phyloP scores from a whole-genome alignment of 1,284 basidiomycete genomes.

The Rhizoctonia solani region DNA sequence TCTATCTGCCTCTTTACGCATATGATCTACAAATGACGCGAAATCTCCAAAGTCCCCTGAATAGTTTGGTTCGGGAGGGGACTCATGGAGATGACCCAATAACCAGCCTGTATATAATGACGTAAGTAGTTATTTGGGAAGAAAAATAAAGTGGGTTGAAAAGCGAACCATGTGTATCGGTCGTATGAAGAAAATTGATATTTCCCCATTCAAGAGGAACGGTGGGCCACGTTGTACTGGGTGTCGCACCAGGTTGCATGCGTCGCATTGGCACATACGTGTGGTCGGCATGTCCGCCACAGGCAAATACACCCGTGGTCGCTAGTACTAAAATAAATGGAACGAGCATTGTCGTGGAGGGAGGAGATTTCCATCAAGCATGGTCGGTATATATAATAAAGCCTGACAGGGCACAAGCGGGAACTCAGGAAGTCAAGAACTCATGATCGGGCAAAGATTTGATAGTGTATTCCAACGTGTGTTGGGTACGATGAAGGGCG shows the following conservation, averaged over 20 bases:
- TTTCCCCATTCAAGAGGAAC: conserved; percentile 71
- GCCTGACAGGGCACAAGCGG: too few relatives aligned
- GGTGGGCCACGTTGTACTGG: conserved; percentile 34
- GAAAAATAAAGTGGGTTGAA: not conserved
- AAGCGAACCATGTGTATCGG: conserved; percentile 66
- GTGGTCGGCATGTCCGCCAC: conserved; percentile 8
- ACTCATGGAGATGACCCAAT: conserved; percentile 69
- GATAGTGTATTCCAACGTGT: too few relatives aligned
- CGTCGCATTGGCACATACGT: too few relatives aligned
- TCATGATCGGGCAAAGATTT: too few relatives aligned
- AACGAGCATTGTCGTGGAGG: not conserved
- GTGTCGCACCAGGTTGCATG: conserved; percentile 33
- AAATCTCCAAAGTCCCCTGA: conserved; percentile 81
- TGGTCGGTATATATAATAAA: too few relatives aligned
- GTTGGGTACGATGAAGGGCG: too few relatives aligned
- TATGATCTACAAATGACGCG: conserved; percentile 78
- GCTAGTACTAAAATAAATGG: conserved; percentile 6
- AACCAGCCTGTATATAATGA: conserved; percentile 60
- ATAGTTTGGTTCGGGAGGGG: conserved; percentile 75
- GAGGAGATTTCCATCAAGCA: too few relatives aligned
- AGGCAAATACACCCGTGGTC: conserved; percentile 1
- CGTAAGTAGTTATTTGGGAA: not conserved
- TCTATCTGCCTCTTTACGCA: conserved; percentile 74
- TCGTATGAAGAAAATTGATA: conserved; percentile 78
- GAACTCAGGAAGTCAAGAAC: too few relatives aligned